A percentile compares a stretch with the other conserved stretches of the same genome.
Evolutionary conservation across 1,284 basidiomycete genomes (phyloP).

Genomic region (Tilletia indica): DNA sequence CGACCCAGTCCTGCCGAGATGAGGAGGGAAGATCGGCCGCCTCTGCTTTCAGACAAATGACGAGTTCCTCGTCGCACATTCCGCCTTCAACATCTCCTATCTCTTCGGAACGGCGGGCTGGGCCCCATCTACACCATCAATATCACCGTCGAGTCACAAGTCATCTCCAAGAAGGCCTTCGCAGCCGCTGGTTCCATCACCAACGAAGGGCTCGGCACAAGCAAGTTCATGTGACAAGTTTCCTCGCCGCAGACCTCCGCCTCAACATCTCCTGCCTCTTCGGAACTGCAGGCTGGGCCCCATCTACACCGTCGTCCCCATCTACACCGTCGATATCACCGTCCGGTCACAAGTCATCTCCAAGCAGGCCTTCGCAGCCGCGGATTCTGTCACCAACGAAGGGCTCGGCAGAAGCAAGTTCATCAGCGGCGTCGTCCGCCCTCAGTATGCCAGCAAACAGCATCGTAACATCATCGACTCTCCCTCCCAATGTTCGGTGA

Average conservation of each 20-base stretch:
- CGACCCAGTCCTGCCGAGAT: constrained; percentile 29
- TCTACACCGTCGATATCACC: constrained; percentile 36
- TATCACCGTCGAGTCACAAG: constrained; percentile 33
- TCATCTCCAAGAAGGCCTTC: constrained; percentile 33
- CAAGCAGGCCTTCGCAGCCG: constrained; percentile 39
- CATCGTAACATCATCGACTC: constrained; percentile 12
- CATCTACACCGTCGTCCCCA: constrained; percentile 23
- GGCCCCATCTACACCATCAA: constrained; percentile 31
- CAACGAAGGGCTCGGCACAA: constrained; percentile 38
- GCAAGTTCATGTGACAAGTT: constrained; percentile 28
- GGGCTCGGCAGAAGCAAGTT: constrained; percentile 41
- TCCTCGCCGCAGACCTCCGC: constrained; percentile 33
- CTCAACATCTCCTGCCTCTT: constrained; percentile 26
- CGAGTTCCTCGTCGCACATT: constrained; percentile 30
- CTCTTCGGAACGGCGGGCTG: constrained; percentile 33
- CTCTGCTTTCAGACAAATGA: constrained; percentile 32
- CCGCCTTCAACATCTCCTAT: constrained; percentile 40
- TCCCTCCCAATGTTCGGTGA: too few species aligned
- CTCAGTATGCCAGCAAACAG: constrained; percentile 42
- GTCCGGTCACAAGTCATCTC: constrained; percentile 28
- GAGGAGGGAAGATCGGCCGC: constrained; percentile 24
- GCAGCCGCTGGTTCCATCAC: constrained; percentile 33
- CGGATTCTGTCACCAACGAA: constrained; percentile 33
- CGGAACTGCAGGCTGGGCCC: too few species aligned
- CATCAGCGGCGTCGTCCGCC: constrained; percentile 36